Base-by-base conservation (phyloP, 306 rosid species). In the Dryas octopetala region DNA sequence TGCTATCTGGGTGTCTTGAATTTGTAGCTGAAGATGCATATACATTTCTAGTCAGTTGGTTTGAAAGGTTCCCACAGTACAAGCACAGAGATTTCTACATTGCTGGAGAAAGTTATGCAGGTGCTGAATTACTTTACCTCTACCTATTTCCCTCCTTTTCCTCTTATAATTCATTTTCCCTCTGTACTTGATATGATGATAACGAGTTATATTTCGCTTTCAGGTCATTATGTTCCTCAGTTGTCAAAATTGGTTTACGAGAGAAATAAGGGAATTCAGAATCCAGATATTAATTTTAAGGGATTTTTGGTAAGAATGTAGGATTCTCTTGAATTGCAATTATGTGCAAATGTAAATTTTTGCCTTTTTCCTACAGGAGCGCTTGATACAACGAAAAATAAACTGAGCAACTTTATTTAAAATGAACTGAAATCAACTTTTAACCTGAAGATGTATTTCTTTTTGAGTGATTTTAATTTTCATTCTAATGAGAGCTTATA, bases 61-160 rank as follows among this genome's bases (percentile, higher is more conserved):
- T 96, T 71, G 96, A 92, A 80, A 88, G 99, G 83, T 96, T 96
- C 84, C 98, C 99, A 26, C 93, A 90, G 80, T 96, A 96, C 76
- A 92, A 88, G 81, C 88, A 89, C 78, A 85, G 98, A 80, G 93
- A 90, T 75, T 92, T 96, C 85, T 92, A 89, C 85, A 90, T 96
- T 76, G 92, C 96, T 61, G 99, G 98, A 55, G 99, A 96, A 88
- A 96, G 99, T 79, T 96, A 96, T 87, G 98, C 98, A 86, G 99
- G 99, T 90, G 59, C 82, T 64, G 68, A 66, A 69, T 53, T 75
- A 51, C 74, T 47, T 58, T 65, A 17, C 48, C 26, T 63, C 49
- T 32, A 12, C 49, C 58, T 26, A 7, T 16, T 75, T 80, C 50
- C 2, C 65, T 17, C 28, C 11, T 62, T 13, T 74, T 43, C 62